Evolutionary conservation across 306 rosid genomes (phyloP), one percentile per base, ranked within the genome.

Genomic region (Pyrus pyrifolia): DNA sequence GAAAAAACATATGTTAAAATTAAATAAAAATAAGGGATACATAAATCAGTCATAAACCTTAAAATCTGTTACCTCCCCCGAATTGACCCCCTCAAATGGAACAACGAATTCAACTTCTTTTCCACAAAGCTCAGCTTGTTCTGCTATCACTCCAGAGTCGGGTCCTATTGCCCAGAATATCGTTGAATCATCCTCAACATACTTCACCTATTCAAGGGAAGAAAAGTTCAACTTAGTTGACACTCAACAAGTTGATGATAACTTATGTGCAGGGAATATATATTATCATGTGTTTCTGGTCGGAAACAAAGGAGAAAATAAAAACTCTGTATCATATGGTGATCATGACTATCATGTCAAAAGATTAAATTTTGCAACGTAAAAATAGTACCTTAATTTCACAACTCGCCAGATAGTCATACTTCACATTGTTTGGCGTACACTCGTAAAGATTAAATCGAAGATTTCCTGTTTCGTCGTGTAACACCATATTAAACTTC

Each of bases 401-500:
- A 80, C 99, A 92, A 80, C 90, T 89, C 44, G 96, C 86, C 80
- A 96, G 87, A 83, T 86, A 87, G 82, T 96, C 95, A 73, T 87
- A 96, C 87, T 91, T 96, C 84, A 92, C 91, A 84, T 67, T 83
- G 85, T 45, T 83, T 46, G 97, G 91, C 67, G 73, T 79, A 72
- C 80, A 83, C 84, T 89, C 97, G 11, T 83, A 89, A 78, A 96
- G 93, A 84, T 87, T 83, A 82, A 96, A 93, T 27, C 95, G 91
- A 49, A 92, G 80, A 70, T 60, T 87, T 85, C 97, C 99, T 3
- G 87, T 7, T 81, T 85, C 87, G 31, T 89, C 98, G 31, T 96
- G 99, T 68, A 92, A 87, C 82, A 92, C 90, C 99, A 96, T 92
- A 84, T 96, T 96, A 81, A 88, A 96, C 11, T 95, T 89, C 15